A percentile compares a stretch with the other conserved stretches of the same genome.
Evolutionary conservation across 768 basidiomycete species (phyloP).

Genomic region (Tephrocybe sp.): DNA sequence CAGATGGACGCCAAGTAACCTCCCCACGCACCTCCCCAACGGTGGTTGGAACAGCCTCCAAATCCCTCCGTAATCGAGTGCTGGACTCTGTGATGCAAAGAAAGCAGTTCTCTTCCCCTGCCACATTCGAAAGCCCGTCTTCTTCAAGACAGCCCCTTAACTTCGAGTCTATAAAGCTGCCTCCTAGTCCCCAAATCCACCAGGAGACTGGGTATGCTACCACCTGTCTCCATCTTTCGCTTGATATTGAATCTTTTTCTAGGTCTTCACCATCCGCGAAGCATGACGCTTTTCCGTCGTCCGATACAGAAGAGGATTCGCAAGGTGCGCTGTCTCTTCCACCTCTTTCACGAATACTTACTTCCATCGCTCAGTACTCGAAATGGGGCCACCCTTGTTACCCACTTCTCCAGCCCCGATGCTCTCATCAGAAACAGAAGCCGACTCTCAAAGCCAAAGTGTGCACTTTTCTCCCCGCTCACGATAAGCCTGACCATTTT

Average conservation of each 20-base stretch:
- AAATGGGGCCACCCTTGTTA: conserved; percentile 5
- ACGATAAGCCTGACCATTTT: not conserved
- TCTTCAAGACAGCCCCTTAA: conserved; percentile 20
- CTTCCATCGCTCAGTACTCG: no score
- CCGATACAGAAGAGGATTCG: conserved; percentile 41
- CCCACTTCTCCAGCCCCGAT: conserved; percentile 8
- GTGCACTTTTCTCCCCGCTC: not conserved
- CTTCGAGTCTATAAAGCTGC: conserved; percentile 20
- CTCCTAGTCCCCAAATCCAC: conserved; percentile 13
- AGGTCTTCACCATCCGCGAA: not conserved
- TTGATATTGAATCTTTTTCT: not conserved
- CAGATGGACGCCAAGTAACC: not conserved
- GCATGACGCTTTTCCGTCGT: conserved; percentile 23
- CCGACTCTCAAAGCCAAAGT: conserved; percentile 22
- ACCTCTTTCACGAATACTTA: no score
- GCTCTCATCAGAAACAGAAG: conserved; percentile 19
- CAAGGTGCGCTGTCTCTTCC: conserved; percentile 30
- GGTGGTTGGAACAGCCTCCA: conserved; percentile 3
- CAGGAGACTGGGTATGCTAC: conserved; percentile 21
- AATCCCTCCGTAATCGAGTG: not conserved
- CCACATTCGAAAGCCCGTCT: conserved; percentile 11
- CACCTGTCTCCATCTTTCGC: not conserved
- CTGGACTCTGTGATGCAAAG: conserved; percentile 7
- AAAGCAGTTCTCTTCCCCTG: conserved; percentile 24
- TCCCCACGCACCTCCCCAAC: conserved; percentile 6